phyloP scores from a whole-genome alignment of 148 eudicot genomes.

The Amaranthus palmeri region DNA sequence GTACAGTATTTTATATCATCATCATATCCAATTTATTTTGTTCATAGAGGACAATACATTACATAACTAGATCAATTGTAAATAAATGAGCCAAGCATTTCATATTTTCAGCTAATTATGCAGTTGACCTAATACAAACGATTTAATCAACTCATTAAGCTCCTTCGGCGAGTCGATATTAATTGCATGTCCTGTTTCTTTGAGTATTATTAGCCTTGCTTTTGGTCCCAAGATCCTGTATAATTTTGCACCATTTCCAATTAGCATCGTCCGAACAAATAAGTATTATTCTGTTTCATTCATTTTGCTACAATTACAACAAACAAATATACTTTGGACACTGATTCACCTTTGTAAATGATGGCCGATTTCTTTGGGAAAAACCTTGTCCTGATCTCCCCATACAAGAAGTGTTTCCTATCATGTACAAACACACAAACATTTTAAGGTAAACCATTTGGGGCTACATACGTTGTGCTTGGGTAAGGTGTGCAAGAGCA shows the following conservation, averaged over 20 bases:
- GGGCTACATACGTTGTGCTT: too few species aligned
- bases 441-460: too few species aligned
- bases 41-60: too few species aligned
- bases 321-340: not conserved
- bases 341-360: slow-evolving; percentile 49
- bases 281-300: not conserved
- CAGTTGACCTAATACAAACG: slow-evolving; percentile 27
- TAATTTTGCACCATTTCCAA: not conserved
- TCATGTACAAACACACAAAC: too few species aligned
- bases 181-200: slow-evolving; percentile 53
- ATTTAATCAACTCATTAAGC: slow-evolving; percentile 32
- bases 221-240: slow-evolving; percentile 48
- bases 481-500: too few species aligned
- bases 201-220: slow-evolving; percentile 39
- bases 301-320: not conserved
- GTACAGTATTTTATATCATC: too few species aligned
- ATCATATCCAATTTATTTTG: too few species aligned
- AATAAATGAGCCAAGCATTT: too few species aligned
- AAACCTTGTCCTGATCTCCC: slow-evolving; percentile 65
- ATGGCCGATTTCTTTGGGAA: slow-evolving; percentile 44
- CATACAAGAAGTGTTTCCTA: slow-evolving; percentile 64
- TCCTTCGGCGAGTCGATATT: slow-evolving; percentile 46
- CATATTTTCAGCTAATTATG: not conserved
- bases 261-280: not conserved
- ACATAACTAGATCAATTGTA: too few species aligned